Evolutionary conservation across 257 asterid genomes (phyloP).

Genomic region (Ilex aquifolium): DNA sequence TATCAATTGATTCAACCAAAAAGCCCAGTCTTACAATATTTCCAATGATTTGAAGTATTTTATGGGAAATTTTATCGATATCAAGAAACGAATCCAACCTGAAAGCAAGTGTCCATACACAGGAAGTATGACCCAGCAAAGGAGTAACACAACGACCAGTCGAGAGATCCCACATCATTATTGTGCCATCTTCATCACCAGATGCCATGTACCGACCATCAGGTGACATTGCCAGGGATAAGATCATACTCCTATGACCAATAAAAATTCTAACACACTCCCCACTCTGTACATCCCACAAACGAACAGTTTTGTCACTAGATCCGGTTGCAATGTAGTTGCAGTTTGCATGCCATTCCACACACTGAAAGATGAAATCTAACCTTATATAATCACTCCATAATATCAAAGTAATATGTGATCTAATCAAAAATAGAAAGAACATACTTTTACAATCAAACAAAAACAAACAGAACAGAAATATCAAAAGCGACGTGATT

Average conservation of each 20-base stretch:
- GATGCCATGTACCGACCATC: conserved; percentile 99
- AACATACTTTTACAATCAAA: too few species aligned
- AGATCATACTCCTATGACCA: conserved; percentile 93
- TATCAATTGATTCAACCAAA: too few species aligned
- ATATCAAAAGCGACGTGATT: too few species aligned
- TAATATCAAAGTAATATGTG: too few species aligned
- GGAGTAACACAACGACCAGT: conserved; percentile 93
- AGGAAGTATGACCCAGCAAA: conserved; percentile 86
- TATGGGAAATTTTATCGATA: too few species aligned
- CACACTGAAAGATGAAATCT: conserved; percentile 47
- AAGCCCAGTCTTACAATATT: neutral
- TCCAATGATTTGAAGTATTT: neutral
- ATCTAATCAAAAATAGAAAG: too few species aligned
- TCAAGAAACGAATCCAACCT: conserved; percentile 35
- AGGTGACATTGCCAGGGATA: conserved; percentile 86
- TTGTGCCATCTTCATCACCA: conserved; percentile 96
- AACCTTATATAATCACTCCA: neutral
- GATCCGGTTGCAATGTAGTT: conserved; percentile 96
- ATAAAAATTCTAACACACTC: conserved; percentile 90
- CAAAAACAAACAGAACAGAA: too few species aligned
- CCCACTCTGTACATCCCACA: conserved; percentile 98
- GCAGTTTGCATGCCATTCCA: conserved; percentile 96
- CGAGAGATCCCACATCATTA: conserved; percentile 99
- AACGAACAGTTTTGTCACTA: conserved; percentile 94
- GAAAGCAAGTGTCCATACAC: conserved; percentile 93